Base-by-base conservation (phyloP, 345 rosid genomes). In the Leavenworthia alabamica region DNA sequence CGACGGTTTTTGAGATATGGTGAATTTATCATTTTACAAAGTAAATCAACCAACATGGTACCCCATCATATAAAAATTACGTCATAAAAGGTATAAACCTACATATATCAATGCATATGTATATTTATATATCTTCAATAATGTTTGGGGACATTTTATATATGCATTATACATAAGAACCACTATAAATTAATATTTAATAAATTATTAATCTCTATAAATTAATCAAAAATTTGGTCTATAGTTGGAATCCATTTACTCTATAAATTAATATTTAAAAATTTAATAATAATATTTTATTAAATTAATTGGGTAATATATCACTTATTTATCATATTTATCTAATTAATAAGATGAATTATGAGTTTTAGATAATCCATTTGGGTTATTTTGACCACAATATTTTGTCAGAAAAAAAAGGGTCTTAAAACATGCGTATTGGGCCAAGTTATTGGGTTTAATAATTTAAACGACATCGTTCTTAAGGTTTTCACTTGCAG, bases 61-160 rank as follows among this genome's bases (percentile, higher is more conserved):
- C 19, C 73, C 46, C 73, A 68, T 59, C 53, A 59, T 41, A 40
- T n/a, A n/a, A n/a, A n/a, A n/a, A n/a, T n/a, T n/a, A n/a, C n/a
- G n/a, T n/a, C n/a, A n/a, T n/a, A n/a, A n/a, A n/a, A n/a, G n/a
- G n/a, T 23, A 50, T 20, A 45, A 0, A 13, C 35, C 3, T 5
- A 20, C 22, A 51, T 8, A 46, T 26, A 17, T 3, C 6, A 0
- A 28, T 15, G 4, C n/a, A 36, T 33, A 31, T 32, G 9, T 10
- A 2, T 8, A 0, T 29, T 2, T 24, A 7, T 7, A 10, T 33
- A 4, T 36, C 8, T 13, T 37, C 56, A 52, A 70, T 62, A 47
- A 62, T 62, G 58, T 46, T 42, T 50, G 43, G 22, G 67, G 55
- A 60, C 24, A 56, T 16, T 23, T 29, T 46, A 4, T 62, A 55